phyloP scores from a whole-genome alignment of 2,329 filamentous ascomycete species.

The Xylariales sp. region DNA sequence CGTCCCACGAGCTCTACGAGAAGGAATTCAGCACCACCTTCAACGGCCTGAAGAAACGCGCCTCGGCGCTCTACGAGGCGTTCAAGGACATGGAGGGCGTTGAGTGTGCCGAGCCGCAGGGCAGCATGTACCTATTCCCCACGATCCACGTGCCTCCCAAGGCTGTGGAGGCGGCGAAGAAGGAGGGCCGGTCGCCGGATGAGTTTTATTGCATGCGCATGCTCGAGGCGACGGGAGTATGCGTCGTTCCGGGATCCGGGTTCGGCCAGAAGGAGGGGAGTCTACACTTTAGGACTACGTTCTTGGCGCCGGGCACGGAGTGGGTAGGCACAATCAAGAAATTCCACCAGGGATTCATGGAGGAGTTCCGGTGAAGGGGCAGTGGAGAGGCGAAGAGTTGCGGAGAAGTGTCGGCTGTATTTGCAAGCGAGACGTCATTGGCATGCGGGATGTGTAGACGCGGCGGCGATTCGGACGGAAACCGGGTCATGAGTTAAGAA shows the following conservation, averaged over 20 bases:
- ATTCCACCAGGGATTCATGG: slow-evolving; percentile 90
- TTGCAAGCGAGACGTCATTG: not conserved
- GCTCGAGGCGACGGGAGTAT: slow-evolving; percentile 91
- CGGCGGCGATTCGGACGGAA: too few species aligned
- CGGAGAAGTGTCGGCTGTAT: too few species aligned
- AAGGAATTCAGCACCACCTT: slow-evolving; percentile 82
- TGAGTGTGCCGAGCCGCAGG: slow-evolving; percentile 82
- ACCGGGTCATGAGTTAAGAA: too few species aligned
- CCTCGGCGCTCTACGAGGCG: slow-evolving; percentile 79
- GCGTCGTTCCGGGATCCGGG: slow-evolving; percentile 85
- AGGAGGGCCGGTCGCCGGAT: slow-evolving; percentile 72
- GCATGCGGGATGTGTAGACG: too few species aligned
- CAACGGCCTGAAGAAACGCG: slow-evolving; percentile 71
- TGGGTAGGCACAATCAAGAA: slow-evolving; percentile 84
- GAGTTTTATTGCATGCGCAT: slow-evolving; percentile 92
- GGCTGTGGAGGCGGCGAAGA: slow-evolving; percentile 69
- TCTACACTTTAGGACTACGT: slow-evolving; percentile 93
- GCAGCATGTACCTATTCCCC: slow-evolving; percentile 98
- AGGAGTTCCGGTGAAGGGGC: slow-evolving; percentile 57
- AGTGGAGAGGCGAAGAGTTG: too few species aligned
- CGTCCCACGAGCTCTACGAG: slow-evolving; percentile 78
- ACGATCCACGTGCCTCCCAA: slow-evolving; percentile 76
- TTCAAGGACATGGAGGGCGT: slow-evolving; percentile 96
- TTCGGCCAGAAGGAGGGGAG: slow-evolving; percentile 93
- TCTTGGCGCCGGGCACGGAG: slow-evolving; percentile 91